phyloP scores from a whole-genome alignment of 192 early-diverging fungal species.

The Phycomyces nitens region DNA sequence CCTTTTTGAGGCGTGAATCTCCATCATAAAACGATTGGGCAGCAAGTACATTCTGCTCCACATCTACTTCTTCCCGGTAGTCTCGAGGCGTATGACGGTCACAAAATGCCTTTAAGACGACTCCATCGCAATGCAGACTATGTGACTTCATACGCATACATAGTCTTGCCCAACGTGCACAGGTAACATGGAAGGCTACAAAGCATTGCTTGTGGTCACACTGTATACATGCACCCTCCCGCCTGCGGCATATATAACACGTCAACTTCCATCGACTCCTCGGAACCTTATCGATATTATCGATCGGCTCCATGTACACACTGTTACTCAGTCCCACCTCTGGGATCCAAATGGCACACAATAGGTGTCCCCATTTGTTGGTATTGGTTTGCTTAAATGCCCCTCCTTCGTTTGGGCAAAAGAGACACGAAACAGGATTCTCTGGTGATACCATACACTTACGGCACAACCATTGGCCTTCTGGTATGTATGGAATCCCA shows the following conservation, averaged over 20 bases:
- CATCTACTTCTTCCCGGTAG: conserved; percentile 47
- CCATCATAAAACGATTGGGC: conserved; percentile 32
- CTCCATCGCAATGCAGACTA: conserved; percentile 51
- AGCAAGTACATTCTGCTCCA: conserved; percentile 27
- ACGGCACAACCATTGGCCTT: conserved; percentile 98
- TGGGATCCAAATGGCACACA: conserved; percentile 97
- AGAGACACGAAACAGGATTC: conserved; percentile 78
- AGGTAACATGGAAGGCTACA: conserved; percentile 89
- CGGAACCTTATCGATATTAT: conserved; percentile 86
- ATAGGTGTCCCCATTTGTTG: conserved; percentile 92
- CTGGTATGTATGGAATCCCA: conserved; percentile 97
- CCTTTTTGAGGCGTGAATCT: neutral
- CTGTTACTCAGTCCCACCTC: conserved; percentile 85
- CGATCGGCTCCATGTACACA: conserved; percentile 98
- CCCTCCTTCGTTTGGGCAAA: conserved; percentile 91
- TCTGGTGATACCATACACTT: conserved; percentile 97
- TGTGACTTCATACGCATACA: conserved; percentile 80
- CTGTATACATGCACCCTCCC: conserved; percentile 91
- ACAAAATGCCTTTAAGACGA: conserved; percentile 74
- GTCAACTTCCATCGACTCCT: conserved; percentile 81
- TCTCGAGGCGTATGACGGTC: conserved; percentile 85
- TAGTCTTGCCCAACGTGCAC: conserved; percentile 83
- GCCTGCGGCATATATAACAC: conserved; percentile 85
- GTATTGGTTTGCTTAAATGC: conserved; percentile 95
- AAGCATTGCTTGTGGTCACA: conserved; percentile 89